A percentile compares a stretch with the other conserved stretches of the same genome.
phyloP scores from a whole-genome alignment of 1,139 yeast genomes.

The Candida sanyaensis region DNA sequence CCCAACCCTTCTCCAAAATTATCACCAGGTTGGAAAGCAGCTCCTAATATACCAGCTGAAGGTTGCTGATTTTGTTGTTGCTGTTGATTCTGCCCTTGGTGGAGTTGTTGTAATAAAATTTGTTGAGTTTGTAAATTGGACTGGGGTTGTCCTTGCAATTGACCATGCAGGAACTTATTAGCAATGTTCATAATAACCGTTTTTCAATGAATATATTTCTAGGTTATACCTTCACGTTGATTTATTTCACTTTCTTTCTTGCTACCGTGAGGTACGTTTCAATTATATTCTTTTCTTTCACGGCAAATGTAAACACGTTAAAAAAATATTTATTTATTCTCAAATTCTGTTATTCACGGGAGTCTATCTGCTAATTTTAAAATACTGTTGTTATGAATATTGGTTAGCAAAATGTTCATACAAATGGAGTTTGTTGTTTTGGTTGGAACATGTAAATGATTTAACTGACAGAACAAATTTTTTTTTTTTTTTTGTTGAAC shows the following conservation, averaged over 20 bases:
- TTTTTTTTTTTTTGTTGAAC: constrained; percentile 3
- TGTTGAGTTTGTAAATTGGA: constrained; percentile 36
- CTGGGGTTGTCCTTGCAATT: constrained; percentile 35
- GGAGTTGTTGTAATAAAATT: constrained; percentile 46
- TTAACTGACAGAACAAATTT: constrained; percentile 3
- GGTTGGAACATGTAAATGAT: not conserved
- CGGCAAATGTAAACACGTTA: too few species aligned
- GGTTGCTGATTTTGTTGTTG: constrained; percentile 22
- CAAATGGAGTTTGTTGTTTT: not conserved
- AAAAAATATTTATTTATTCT: too few species aligned
- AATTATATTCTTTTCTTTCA: not conserved
- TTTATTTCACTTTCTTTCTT: not conserved
- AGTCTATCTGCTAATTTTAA: not conserved
- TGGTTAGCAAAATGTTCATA: constrained; percentile 2
- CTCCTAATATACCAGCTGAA: constrained; percentile 18
- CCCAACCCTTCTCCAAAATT: constrained; percentile 28
- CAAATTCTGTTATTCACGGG: not conserved
- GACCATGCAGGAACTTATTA: constrained; percentile 35
- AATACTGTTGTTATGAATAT: constrained; percentile 1
- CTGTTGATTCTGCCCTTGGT: constrained; percentile 33
- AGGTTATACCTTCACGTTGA: not conserved
- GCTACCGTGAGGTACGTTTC: not conserved
- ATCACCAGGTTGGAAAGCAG: constrained; percentile 27
- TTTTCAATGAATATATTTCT: not conserved
- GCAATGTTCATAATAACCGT: constrained; percentile 15